Base-by-base conservation (phyloP, 176 grass and related monocot species). In the Hyparrhenia diplandra region DNA sequence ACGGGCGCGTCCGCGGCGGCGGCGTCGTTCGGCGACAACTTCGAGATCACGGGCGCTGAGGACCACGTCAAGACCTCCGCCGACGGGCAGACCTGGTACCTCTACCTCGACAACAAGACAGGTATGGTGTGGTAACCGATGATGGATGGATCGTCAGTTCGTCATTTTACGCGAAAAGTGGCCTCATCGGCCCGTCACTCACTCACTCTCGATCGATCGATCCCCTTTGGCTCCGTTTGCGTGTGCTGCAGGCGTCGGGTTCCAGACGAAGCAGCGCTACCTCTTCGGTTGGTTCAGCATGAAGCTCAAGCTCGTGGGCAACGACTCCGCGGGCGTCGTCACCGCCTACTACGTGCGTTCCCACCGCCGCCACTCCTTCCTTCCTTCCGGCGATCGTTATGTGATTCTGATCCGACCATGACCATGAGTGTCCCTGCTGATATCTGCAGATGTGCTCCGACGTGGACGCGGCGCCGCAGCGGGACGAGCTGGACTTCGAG, bases 281-380 rank as follows among this genome's bases (percentile, higher is more conserved):
- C 72, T 86, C 62, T 93, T 95, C 75, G 92, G 96, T 8, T 99
- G 96, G 96, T 99, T 95, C 88, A 99, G 87, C 90, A 95, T 99
- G 96, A 99, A 95, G 82, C 92, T 99, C 25, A 95, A 91, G 90
- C 93, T 99, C 46, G 96, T 90, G 81, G 92, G 90, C 23, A 91
- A 91, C 34, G 96, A 99, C 92, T 99, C 96, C 46, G 96, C 96
- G 20, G 92, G 92, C 77, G 90, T 95, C 51, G 96, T 95, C 72
- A 99, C 96, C 4, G 96, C 92, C 0, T 99, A 99, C 82, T 99
- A 99, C 84, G 89, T 37, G 2, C 10, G 5, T 52, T 13, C 4
- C 4, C 43, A 13, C 13, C 46, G 5, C 1, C 46, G 43, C 16
- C 46, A 5, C 46, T 5, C 16, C 17, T 18, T 5, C 46, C 18